Evolutionary conservation across 495 filamentous ascomycete species (phyloP).

Genomic region (Amphirosellinia nigrospora): DNA sequence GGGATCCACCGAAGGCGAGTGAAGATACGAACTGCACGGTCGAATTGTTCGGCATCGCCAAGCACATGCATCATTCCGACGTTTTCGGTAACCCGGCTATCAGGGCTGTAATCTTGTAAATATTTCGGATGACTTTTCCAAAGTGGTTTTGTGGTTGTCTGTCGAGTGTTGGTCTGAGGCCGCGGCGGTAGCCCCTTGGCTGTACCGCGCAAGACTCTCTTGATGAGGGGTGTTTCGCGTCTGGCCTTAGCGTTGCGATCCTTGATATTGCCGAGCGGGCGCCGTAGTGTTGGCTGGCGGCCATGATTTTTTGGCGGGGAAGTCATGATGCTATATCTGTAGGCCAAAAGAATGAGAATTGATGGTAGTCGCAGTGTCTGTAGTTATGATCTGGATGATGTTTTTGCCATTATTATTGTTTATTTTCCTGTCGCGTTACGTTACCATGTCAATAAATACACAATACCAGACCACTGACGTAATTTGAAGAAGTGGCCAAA

Average conservation of each 20-base stretch:
- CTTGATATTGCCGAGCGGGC: conserved; percentile 5
- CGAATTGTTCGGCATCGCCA: neutral
- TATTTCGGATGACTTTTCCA: too few relatives aligned
- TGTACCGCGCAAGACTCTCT: neutral
- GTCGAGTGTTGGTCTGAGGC: too few relatives aligned
- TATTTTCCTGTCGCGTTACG: neutral
- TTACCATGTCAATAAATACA: neutral
- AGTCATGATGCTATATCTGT: neutral
- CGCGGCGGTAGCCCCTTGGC: neutral
- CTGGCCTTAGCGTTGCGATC: neutral
- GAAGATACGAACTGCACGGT: conserved; percentile 9
- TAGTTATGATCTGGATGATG: neutral
- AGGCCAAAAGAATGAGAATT: neutral
- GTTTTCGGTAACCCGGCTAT: neutral
- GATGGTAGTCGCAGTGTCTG: too few relatives aligned
- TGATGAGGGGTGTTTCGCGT: conserved; percentile 8
- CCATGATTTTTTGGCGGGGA: neutral
- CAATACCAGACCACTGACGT: too few relatives aligned
- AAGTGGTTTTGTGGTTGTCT: too few relatives aligned
- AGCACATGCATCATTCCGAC: neutral
- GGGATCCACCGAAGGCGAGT: neutral
- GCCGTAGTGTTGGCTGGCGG: neutral
- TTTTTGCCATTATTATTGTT: neutral
- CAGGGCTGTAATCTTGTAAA: too few relatives aligned
- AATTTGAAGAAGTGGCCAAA: too few relatives aligned